phyloP scores from a whole-genome alignment of 2,329 filamentous ascomycete genomes.

The Penicillium glabrum region DNA sequence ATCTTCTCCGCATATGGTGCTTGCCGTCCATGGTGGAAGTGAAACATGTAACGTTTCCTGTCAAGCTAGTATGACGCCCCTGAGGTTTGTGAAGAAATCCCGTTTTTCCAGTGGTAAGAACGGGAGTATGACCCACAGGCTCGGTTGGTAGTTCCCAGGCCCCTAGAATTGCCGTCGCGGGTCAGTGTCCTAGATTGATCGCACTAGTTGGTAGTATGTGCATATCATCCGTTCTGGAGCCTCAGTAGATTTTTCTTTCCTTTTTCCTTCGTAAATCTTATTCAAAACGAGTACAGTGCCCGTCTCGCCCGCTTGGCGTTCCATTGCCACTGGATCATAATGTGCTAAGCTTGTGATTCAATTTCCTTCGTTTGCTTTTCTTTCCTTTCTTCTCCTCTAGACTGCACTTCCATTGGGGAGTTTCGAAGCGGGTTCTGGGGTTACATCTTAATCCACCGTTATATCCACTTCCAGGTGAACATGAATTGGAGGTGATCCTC shows the following conservation, averaged over 20 bases:
- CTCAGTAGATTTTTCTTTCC: slow-evolving; percentile 1
- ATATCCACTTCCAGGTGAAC: neutral
- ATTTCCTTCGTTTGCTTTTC: neutral
- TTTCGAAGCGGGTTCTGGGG: neutral
- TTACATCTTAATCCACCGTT: neutral
- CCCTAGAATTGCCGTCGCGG: neutral
- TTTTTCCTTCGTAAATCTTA: neutral
- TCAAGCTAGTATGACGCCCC: neutral
- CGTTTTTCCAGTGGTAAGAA: neutral
- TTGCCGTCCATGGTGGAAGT: neutral
- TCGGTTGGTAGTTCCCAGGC: neutral
- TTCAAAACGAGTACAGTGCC: slow-evolving; percentile 7
- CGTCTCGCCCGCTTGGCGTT: slow-evolving; percentile 6
- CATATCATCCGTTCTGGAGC: slow-evolving; percentile 2
- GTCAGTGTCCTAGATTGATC: slow-evolving; percentile 1
- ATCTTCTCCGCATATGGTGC: neutral
- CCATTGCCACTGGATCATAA: slow-evolving; percentile 17
- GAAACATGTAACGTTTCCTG: neutral
- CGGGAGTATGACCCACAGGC: neutral
- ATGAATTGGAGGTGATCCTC: slow-evolving; percentile 14
- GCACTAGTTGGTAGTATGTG: neutral
- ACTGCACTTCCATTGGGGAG: neutral
- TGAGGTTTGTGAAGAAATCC: neutral
- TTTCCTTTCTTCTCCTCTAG: neutral
- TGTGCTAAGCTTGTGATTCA: slow-evolving; percentile 9